A percentile compares a stretch with the other conserved stretches of the same genome.
Conservation (phyloP, 345 rosid genomes). For the Noccaea caerulescens region DNA sequence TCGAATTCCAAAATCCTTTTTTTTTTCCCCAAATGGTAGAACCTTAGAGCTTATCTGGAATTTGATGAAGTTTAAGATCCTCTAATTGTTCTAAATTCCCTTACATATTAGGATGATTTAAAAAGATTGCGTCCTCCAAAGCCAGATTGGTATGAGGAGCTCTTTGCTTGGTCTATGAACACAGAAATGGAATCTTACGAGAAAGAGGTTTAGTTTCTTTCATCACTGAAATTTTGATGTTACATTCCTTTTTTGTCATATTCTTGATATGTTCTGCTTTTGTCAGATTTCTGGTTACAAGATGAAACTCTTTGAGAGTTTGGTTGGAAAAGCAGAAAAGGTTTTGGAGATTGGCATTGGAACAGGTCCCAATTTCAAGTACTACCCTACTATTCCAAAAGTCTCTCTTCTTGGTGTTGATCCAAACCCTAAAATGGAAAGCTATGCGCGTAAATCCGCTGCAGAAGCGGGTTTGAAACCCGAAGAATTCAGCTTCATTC, state of each 20-base stretch:
- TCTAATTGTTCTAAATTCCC: not conserved
- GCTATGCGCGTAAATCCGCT: constrained; percentile 65
- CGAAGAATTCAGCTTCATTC: constrained; percentile 62
- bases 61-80: not conserved
- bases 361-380: constrained; percentile 82
- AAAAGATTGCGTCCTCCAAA: constrained; percentile 65
- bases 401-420: constrained; percentile 70
- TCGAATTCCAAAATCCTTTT: not conserved
- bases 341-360: constrained; percentile 89
- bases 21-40: not conserved
- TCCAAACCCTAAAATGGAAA: constrained; percentile 80
- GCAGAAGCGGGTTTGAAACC: constrained; percentile 62
- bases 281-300: constrained; percentile 68
- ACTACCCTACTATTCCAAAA: constrained; percentile 54
- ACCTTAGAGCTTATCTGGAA: constrained; percentile 14
- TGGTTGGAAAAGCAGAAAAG: constrained; percentile 64
- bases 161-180: constrained; percentile 58
- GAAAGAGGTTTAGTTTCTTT: constrained; percentile 56
- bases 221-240: not conserved
- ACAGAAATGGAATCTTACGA: constrained; percentile 63
- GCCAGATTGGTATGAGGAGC: constrained; percentile 82
- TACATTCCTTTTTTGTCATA: not conserved
- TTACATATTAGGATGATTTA: constrained; percentile 48
- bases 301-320: constrained; percentile 54
- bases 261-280: not conserved